Evolutionary conservation across 106 monocot species (phyloP), one percentile per base, ranked within the genome.

Genomic region (Dioscorea dumetorum): DNA sequence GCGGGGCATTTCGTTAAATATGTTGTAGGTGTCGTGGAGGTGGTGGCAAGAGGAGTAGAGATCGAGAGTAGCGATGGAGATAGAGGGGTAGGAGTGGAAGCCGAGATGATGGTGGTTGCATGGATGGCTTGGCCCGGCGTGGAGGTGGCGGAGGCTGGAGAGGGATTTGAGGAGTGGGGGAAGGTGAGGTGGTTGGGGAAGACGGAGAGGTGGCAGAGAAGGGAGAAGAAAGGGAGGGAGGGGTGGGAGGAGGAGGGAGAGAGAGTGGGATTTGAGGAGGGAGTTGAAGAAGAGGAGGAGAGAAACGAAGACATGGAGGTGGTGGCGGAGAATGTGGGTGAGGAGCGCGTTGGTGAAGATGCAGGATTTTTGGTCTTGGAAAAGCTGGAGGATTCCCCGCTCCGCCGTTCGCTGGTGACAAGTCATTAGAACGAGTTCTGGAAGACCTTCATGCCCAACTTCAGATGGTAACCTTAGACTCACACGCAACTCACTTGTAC

Each of bases 331-430:
- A 33, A 68, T 6, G 63, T 54, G 62, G 63, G 62, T 52, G 76
- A 53, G 69, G 57, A 76, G 67, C 50, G 69, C 62, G 53, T 12
- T 24, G 48, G 69, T 28, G 21, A 31, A 68, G 33, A 13, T 19
- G 33, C 75, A 67, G 17, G 75, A 18, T 50, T 62, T 24, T 52
- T 49, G 78, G 61, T 48, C 71, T 59, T 77, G 70, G 16, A 77
- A 71, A 18, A 71, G 65, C 7, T 33, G 49, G 17, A 77, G 70
- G 19, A 71, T 34, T 9, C 70, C 41, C 18, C 69, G 61, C 15
- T 59, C 51, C 13, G 53, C 24, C 1, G 57, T n/a, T n/a, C n/a
- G n/a, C n/a, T n/a, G n/a, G n/a, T n/a, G n/a, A n/a, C n/a, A n/a
- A n/a, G n/a, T n/a, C n/a, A n/a, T n/a, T n/a, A n/a, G n/a, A n/a